These are phyloP conservation scores for Botrytis hyacinthi DNA, from an alignment of 2,329 filamentous ascomycete species.

Conservation along the genomic window DNA sequence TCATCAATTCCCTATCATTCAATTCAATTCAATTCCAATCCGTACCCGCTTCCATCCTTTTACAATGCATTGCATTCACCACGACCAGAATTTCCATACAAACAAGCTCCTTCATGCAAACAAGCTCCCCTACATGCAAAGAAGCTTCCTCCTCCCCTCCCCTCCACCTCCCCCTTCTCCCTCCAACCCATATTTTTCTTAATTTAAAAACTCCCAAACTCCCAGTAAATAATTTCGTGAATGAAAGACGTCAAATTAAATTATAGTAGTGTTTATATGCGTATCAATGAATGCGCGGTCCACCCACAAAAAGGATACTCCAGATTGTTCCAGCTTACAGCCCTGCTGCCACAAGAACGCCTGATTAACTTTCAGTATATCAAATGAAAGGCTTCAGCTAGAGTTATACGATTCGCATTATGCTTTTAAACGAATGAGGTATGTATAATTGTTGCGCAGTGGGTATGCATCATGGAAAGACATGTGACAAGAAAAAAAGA, in stretches of 20 bases:
- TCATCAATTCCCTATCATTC: conserved; percentile 11
- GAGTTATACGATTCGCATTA: not conserved
- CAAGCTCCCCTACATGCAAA: not conserved
- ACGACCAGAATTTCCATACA: not conserved
- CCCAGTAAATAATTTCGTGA: conserved; percentile 3
- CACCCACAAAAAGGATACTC: not conserved
- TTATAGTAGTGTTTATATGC: conserved; percentile 4
- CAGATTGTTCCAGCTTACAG: not conserved
- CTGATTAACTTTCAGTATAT: conserved; percentile 7
- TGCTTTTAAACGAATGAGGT: conserved; percentile 5
- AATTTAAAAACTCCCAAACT: not conserved
- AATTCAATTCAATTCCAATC: not conserved
- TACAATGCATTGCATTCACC: not conserved
- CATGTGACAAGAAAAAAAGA: not conserved
- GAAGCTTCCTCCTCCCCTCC: not conserved
- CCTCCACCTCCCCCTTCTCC: not conserved
- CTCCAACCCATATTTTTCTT: not conserved
- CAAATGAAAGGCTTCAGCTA: not conserved
- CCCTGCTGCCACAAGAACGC: conserved; percentile 9
- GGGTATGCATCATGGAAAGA: conserved; percentile 8
- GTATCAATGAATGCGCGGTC: not conserved
- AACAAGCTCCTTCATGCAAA: not conserved
- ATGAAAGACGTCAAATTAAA: conserved; percentile 18
- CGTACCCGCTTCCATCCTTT: not conserved
- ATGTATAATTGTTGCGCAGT: conserved; percentile 6